These are phyloP conservation scores for Dunaliella primolecta DNA, from an alignment of 139 green algal species.

Conservation along the genomic window DNA sequence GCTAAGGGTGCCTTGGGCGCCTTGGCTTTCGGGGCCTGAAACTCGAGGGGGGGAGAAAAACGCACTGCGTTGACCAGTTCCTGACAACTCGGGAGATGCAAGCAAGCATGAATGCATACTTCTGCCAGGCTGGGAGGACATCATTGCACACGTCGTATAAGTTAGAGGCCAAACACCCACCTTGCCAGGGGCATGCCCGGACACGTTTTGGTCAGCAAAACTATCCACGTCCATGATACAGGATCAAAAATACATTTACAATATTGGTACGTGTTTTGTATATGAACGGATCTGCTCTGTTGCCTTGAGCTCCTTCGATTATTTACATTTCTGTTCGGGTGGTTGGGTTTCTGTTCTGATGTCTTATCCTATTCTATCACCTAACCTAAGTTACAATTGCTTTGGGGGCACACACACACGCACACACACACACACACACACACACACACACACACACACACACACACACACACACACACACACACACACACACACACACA, in stretches of 20 bases:
- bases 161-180: not conserved
- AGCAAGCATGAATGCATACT: not conserved
- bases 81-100: too few relatives aligned
- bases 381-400: too few relatives aligned
- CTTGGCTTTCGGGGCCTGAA: not conserved
- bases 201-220: not conserved
- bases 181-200: not conserved
- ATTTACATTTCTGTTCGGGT: too few relatives aligned
- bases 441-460: not conserved
- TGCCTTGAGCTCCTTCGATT: too few relatives aligned
- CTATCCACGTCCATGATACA: too few relatives aligned
- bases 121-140: not conserved
- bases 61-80: too few relatives aligned
- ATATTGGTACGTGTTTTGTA: too few relatives aligned
- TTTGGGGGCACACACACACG: not conserved
- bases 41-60: not conserved
- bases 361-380: not conserved
- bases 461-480: not conserved
- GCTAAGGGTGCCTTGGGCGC: not conserved
- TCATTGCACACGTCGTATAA: too few relatives aligned
- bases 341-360: too few relatives aligned
- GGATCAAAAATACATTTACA: too few relatives aligned
- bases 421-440: not conserved
- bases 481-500: not conserved
- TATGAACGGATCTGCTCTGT: too few relatives aligned